A percentile compares a stretch with the other conserved stretches of the same genome.
phyloP scores from a whole-genome alignment of 1,284 basidiomycete genomes.

The Ganoderma resinaceum region DNA sequence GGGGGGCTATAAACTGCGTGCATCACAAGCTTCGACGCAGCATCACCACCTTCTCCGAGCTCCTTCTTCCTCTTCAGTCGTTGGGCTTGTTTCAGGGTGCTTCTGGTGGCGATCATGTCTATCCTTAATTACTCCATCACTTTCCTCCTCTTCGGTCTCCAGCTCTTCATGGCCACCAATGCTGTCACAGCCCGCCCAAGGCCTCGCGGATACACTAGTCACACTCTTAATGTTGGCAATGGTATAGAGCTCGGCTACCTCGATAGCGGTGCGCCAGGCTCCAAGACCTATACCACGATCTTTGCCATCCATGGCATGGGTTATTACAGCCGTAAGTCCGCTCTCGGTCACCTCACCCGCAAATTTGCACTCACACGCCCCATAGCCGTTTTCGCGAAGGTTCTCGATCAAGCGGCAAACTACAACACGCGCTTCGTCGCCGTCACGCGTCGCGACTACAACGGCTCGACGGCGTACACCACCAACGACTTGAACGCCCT shows the following conservation, averaged over 20 bases:
- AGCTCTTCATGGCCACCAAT: background rate
- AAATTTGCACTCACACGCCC: background rate
- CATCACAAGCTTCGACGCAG: background rate
- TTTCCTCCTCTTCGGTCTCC: background rate
- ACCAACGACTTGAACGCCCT: conserved; percentile 33
- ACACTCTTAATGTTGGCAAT: conserved; percentile 3
- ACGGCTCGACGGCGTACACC: conserved; percentile 25
- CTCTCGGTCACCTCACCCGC: background rate
- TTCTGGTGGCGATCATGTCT: background rate
- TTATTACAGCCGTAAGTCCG: conserved; percentile 17
- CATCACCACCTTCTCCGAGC: background rate
- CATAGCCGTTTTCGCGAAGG: conserved; percentile 22
- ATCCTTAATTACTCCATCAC: background rate
- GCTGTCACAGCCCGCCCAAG: background rate
- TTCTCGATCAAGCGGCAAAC: conserved; percentile 24
- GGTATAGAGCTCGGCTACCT: conserved; percentile 21
- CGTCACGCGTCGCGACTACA: conserved; percentile 31
- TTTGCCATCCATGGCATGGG: conserved; percentile 26
- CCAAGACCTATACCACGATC: conserved; percentile 20
- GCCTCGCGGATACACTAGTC: background rate
- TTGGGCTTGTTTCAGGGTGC: background rate
- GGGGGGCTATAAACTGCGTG: background rate
- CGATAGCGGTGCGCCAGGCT: conserved; percentile 21
- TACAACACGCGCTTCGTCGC: conserved; percentile 36
- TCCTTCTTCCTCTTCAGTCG: background rate